Conservation (phyloP, 1,139 yeast species). For the Zygoascus meyerae region DNA sequence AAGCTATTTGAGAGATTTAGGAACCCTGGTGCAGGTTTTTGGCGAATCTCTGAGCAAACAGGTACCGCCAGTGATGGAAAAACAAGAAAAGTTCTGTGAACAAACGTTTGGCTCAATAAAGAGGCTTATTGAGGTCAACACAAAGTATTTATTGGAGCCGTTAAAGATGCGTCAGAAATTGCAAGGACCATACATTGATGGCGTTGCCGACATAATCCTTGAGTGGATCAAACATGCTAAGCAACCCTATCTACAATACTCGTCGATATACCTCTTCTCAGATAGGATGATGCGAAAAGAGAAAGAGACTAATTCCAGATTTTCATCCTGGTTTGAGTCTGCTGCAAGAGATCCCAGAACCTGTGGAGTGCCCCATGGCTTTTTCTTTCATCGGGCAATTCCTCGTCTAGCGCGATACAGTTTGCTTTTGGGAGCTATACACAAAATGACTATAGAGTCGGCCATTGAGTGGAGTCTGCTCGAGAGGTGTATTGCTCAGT, state of each 20-base stretch:
- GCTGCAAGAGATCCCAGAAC: constrained; percentile 43
- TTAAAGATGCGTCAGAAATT: constrained; percentile 42
- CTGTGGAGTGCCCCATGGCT: constrained; percentile 49
- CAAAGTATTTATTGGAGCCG: constrained; percentile 52
- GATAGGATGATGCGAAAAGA: constrained; percentile 32
- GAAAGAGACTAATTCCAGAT: constrained; percentile 44
- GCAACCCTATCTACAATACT: constrained; percentile 53
- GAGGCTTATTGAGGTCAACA: constrained; percentile 58
- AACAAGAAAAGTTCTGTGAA: constrained; percentile 50
- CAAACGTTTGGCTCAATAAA: constrained; percentile 58
- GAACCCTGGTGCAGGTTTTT: constrained; percentile 56
- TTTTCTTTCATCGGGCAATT: constrained; percentile 70
- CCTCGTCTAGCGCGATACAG: constrained; percentile 70
- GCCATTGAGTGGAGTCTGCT: constrained; percentile 54
- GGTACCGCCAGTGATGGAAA: constrained; percentile 40
- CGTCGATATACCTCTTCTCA: constrained; percentile 37
- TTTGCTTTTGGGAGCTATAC: constrained; percentile 56
- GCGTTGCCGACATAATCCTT: constrained; percentile 57
- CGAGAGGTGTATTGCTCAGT: constrained; percentile 48
- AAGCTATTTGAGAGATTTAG: constrained; percentile 63
- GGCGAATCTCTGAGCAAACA: constrained; percentile 40
- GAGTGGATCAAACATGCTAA: constrained; percentile 62
- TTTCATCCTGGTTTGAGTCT: constrained; percentile 44
- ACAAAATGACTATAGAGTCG: constrained; percentile 44
- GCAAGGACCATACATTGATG: constrained; percentile 64